These are phyloP conservation scores for Fusarium oxysporum DNA, from an alignment of 2,329 filamentous ascomycete genomes.

Conservation along the genomic window DNA sequence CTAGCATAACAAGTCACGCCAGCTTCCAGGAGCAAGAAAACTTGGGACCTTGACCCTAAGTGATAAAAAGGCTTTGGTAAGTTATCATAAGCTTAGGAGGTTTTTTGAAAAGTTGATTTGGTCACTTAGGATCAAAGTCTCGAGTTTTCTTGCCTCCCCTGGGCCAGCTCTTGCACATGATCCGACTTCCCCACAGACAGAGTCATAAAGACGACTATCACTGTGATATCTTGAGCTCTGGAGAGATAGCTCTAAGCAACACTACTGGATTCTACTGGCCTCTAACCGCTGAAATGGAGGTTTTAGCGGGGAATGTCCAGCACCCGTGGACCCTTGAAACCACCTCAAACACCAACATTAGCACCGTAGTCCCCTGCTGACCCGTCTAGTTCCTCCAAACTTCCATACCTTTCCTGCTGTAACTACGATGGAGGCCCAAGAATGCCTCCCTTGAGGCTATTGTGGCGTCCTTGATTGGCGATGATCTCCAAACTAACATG, in stretches of 20 bases:
- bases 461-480: slow-evolving; percentile 28
- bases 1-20: background rate
- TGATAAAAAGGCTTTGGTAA: background rate
- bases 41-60: background rate
- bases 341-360: slow-evolving; percentile 2
- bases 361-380: slow-evolving; percentile 18
- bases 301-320: slow-evolving; percentile 24
- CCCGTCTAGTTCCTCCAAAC: background rate
- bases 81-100: background rate
- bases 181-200: slow-evolving; percentile 21
- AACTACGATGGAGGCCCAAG: background rate
- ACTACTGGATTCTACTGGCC: background rate
- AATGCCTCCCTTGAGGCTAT: slow-evolving; percentile 8
- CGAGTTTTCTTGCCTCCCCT: background rate
- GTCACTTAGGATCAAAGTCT: background rate
- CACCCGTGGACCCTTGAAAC: slow-evolving; percentile 32
- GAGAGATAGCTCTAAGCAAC: background rate
- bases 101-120: background rate
- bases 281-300: slow-evolving; percentile 5
- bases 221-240: background rate
- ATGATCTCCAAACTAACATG: slow-evolving; percentile 17
- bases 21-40: background rate
- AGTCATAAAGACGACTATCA: slow-evolving; percentile 24
- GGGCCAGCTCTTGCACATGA: slow-evolving; percentile 23
- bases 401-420: background rate